A percentile compares a stretch with the other conserved stretches of the same genome.
phyloP scores from a whole-genome alignment of 2,329 filamentous ascomycete species.

The Xylaria polymorpha region DNA sequence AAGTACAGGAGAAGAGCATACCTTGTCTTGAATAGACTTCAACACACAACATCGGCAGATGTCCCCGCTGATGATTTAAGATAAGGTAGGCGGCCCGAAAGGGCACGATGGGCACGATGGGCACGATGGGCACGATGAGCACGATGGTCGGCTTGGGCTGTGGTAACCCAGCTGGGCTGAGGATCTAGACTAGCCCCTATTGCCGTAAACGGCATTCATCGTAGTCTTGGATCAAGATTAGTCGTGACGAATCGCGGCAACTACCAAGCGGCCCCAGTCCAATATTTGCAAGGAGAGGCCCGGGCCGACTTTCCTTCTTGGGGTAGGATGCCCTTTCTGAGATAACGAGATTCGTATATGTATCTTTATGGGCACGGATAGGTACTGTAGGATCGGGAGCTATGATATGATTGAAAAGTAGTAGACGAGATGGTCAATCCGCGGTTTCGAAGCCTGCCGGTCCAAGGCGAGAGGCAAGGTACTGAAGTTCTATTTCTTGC shows the following conservation, averaged over 20 bases:
- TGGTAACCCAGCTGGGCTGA: conserved; percentile 15
- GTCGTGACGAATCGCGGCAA: conserved; percentile 5
- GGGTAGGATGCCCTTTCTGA: not conserved
- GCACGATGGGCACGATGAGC: too few relatives aligned
- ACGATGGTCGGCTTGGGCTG: not conserved
- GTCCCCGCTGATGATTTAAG: not conserved
- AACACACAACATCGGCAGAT: conserved; percentile 8
- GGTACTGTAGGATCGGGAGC: not conserved
- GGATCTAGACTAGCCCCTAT: not conserved
- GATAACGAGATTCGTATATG: not conserved
- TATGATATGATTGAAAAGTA: conserved; percentile 6
- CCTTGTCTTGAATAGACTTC: not conserved
- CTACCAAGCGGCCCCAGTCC: not conserved
- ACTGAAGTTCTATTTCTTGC: conserved; percentile 6
- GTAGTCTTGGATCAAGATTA: conserved; percentile 10
- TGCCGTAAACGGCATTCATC: not conserved
- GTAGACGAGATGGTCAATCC: not conserved
- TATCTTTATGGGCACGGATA: not conserved
- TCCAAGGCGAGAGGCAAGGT: conserved; percentile 2
- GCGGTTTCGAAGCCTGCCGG: not conserved
- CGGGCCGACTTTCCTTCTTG: conserved; percentile 1
- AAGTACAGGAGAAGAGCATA: conserved; percentile 7
- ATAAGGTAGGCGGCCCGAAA: conserved; percentile 12
- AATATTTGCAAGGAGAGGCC: not conserved
- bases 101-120: not conserved